These are phyloP conservation scores for Coniochaeta prunicola DNA, from an alignment of 2,329 filamentous ascomycete species.

Conservation along the genomic window DNA sequence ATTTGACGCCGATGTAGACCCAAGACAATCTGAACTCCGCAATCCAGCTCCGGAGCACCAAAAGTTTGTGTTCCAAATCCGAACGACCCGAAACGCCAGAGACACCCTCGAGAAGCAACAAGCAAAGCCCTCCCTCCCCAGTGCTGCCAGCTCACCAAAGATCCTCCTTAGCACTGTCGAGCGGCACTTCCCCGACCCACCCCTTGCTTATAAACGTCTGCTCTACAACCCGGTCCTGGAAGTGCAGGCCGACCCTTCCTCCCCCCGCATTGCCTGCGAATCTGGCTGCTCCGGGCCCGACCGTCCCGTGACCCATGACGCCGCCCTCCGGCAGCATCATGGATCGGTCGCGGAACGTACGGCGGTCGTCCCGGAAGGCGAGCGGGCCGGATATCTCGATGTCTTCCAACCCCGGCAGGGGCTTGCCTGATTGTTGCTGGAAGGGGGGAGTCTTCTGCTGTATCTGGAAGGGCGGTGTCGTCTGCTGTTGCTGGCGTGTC, in stretches of 20 bases:
- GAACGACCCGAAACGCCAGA: background rate
- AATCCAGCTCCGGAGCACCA: background rate
- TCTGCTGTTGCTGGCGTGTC: background rate
- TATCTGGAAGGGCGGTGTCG: background rate
- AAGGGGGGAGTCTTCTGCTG: background rate
- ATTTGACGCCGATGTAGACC: background rate
- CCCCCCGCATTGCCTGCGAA: background rate
- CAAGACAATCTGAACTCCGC: background rate
- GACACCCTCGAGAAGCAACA: background rate
- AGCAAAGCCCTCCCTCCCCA: background rate
- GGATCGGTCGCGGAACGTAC: background rate
- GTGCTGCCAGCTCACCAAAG: background rate
- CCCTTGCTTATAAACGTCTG: conserved; percentile 1
- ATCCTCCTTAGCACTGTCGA: background rate
- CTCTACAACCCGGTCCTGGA: background rate
- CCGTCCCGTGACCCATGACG: background rate
- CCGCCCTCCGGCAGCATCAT: background rate
- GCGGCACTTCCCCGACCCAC: background rate
- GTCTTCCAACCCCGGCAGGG: conserved; percentile 8
- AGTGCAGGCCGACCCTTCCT: background rate
- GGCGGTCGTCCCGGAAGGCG: background rate
- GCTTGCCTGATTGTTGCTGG: conserved; percentile 4
- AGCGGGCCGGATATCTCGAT: conserved; percentile 1
- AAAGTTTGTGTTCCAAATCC: background rate
- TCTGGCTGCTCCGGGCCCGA: background rate